These are phyloP conservation scores for Scutellaria barbata DNA, from an alignment of 257 asterid genomes.

Conservation along the genomic window DNA sequence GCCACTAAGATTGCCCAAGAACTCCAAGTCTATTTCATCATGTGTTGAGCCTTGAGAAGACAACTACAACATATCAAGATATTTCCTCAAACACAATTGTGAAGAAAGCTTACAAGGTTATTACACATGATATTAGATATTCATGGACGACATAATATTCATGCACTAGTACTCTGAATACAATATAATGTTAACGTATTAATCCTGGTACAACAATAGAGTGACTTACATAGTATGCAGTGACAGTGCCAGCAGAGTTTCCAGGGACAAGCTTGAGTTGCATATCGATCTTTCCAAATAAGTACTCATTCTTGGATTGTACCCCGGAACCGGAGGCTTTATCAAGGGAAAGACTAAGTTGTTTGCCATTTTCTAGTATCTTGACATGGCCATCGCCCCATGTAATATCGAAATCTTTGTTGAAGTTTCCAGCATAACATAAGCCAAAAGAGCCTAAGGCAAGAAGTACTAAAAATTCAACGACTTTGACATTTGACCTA, in stretches of 20 bases:
- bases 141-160: not conserved
- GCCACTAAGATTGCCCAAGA: constrained; percentile 44
- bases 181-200: too few species aligned
- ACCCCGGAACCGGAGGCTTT: constrained; percentile 33
- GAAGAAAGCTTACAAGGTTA: too few species aligned
- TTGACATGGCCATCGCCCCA: constrained; percentile 49
- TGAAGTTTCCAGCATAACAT: constrained; percentile 33
- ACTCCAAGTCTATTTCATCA: constrained; percentile 60
- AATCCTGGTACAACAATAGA: not conserved
- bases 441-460: constrained; percentile 8
- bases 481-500: not conserved
- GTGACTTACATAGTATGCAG: constrained; percentile 47
- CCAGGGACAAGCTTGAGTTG: constrained; percentile 49
- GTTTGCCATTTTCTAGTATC: constrained; percentile 37
- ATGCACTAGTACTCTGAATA: too few species aligned
- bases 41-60: constrained; percentile 49
- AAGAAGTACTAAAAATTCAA: not conserved
- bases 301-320: constrained; percentile 46
- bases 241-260: constrained; percentile 49
- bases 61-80: constrained; percentile 32
- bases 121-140: not conserved
- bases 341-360: constrained; percentile 29
- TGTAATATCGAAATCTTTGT: constrained; percentile 40
- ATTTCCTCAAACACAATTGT: too few species aligned
- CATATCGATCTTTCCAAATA: constrained; percentile 38